phyloP scores from a whole-genome alignment of 371 early-diverging fungal genomes.

The Haplosporangium sp. region DNA sequence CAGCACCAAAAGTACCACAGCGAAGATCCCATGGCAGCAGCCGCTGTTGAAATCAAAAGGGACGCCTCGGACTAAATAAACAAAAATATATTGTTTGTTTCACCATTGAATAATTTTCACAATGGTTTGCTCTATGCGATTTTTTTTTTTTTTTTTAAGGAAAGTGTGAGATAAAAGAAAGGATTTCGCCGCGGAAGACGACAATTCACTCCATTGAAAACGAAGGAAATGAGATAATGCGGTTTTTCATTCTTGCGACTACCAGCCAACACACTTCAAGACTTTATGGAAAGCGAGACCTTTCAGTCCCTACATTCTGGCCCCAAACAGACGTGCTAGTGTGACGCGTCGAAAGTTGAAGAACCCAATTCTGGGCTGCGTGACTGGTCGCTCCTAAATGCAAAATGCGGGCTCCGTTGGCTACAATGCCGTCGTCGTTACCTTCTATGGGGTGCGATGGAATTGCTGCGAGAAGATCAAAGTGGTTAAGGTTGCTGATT shows the following conservation, averaged over 20 bases:
- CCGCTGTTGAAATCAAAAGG: neutral
- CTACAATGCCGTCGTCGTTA: neutral
- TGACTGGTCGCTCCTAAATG: slow-evolving; percentile 10
- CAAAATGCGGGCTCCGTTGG: neutral
- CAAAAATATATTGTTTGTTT: neutral
- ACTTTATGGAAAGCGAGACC: neutral
- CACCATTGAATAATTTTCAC: neutral
- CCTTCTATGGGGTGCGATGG: no score
- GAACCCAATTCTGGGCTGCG: neutral
- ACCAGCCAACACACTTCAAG: slow-evolving; percentile 22
- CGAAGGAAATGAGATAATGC: slow-evolving; percentile 37
- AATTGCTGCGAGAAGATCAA: no score
- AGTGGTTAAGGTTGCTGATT: no score
- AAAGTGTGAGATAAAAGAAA: neutral
- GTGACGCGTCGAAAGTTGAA: slow-evolving; percentile 36
- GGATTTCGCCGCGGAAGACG: slow-evolving; percentile 34
- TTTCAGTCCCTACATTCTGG: slow-evolving; percentile 1
- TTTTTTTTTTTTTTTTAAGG: slow-evolving; percentile 3
- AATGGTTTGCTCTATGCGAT: neutral
- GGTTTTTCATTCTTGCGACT: slow-evolving; percentile 25
- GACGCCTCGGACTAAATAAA: neutral
- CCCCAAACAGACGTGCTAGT: slow-evolving; percentile 20
- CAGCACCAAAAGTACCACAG: slow-evolving; percentile 29
- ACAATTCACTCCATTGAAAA: slow-evolving; percentile 38
- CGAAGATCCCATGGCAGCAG: slow-evolving; percentile 3